Conservation (phyloP, 1,284 basidiomycete species). For the Fomitopsis betulina region DNA sequence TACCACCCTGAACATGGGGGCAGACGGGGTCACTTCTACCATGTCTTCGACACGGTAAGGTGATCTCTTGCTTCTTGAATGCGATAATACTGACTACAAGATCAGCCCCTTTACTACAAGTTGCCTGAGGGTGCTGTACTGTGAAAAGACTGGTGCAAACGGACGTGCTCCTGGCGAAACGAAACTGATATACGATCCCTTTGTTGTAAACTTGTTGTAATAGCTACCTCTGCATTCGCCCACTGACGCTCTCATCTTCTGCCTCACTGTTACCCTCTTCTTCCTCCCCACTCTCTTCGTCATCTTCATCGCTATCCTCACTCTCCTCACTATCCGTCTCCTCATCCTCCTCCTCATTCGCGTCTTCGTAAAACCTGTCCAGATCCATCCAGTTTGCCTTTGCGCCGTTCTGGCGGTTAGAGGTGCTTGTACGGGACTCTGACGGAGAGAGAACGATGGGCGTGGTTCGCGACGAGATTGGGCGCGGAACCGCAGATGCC, state of each 20-base stretch:
- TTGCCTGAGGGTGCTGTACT: constrained; percentile 49
- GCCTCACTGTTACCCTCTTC: constrained; percentile 23
- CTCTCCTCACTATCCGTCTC: constrained; percentile 24
- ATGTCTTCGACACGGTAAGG: constrained; percentile 65
- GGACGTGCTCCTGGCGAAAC: constrained; percentile 4
- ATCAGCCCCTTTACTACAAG: constrained; percentile 64
- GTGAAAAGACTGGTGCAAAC: constrained; percentile 23
- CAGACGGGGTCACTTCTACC: constrained; percentile 68
- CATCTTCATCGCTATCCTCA: constrained; percentile 18
- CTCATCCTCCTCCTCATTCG: constrained; percentile 27
- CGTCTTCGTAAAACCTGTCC: constrained; percentile 65
- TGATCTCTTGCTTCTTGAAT: not conserved
- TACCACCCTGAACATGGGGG: constrained; percentile 62
- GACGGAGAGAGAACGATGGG: constrained; percentile 53
- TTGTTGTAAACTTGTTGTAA: constrained; percentile 15
- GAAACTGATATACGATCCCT: not conserved
- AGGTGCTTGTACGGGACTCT: constrained; percentile 38
- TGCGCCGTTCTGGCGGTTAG: constrained; percentile 31
- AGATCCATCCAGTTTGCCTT: constrained; percentile 54
- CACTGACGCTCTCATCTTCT: constrained; percentile 13
- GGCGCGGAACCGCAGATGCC: constrained; percentile 13
- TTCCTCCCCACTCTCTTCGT: constrained; percentile 26
- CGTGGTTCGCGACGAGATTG: constrained; percentile 24
- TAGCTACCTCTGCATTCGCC: constrained; percentile 13
- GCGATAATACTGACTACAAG: not conserved